A percentile compares a stretch with the other conserved stretches of the same genome.
Evolutionary conservation across 1,139 yeast species (phyloP).

Genomic region (Diutina scorzettiae): DNA sequence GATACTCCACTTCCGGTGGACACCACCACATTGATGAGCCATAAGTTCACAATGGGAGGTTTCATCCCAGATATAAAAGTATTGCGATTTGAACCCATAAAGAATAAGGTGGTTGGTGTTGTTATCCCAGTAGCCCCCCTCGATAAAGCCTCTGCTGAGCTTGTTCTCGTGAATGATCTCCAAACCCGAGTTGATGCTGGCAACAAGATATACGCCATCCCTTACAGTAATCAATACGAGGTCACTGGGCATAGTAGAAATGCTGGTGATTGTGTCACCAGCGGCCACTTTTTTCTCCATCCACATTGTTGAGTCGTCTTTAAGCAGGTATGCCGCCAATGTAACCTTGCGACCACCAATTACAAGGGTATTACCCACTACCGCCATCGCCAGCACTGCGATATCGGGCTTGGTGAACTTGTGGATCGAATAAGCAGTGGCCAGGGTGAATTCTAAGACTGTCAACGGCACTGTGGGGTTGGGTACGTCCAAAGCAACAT

Average conservation of each 20-base stretch:
- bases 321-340: not conserved
- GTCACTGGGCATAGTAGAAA: slow-evolving; percentile 23
- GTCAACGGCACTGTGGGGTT: not conserved
- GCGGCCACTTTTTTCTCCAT: not conserved
- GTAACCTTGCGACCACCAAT: slow-evolving; percentile 1
- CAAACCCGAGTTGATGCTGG: slow-evolving; percentile 15
- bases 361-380: not conserved
- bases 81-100: slow-evolving; percentile 74
- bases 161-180: slow-evolving; percentile 46
- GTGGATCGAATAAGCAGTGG: not conserved
- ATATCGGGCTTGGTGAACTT: not conserved
- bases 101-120: slow-evolving; percentile 30
- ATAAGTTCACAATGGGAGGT: slow-evolving; percentile 59
- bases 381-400: not conserved
- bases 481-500: not conserved
- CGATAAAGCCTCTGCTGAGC: slow-evolving; percentile 64
- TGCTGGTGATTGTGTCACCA: slow-evolving; percentile 72
- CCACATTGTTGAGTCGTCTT: not conserved
- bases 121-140: slow-evolving; percentile 39
- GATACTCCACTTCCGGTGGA: slow-evolving; percentile 65
- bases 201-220: slow-evolving; percentile 48
- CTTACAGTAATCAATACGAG: slow-evolving; percentile 35
- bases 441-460: not conserved
- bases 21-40: slow-evolving; percentile 79
- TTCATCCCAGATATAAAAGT: slow-evolving; percentile 77